Base-by-base conservation (phyloP, 1,284 basidiomycete species). In the Ceratobasidium sp. region DNA sequence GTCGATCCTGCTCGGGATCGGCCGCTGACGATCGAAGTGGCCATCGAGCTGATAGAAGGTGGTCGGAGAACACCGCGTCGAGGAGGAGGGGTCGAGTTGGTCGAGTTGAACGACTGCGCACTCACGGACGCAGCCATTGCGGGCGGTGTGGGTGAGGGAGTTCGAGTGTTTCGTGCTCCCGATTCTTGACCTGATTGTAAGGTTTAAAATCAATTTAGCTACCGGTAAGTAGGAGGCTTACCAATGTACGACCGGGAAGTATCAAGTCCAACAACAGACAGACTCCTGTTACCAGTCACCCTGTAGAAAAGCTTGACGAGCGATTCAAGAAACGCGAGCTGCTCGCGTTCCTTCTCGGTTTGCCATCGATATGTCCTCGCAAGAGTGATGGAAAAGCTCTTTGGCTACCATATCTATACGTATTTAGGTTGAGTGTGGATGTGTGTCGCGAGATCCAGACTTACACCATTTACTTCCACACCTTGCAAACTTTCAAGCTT, bases 291-390 rank as follows among this genome's bases (percentile, higher is more conserved):
- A 43, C 84, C 84, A 18, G 88, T 85, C 39, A 90, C 84, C 36
- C 84, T 82, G 53, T 86, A 85, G 80, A 91, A 95, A n/a, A 94
- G 85, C 71, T 88, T 84, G 72, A 94, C 82, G 43, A 91, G 76
- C 0, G 89, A 84, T 46, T 86, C 84, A 55, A 97, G 80, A 79
- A 97, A 97, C 14, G 82, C 81, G 5, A 83, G 78, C 79, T 96
- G 94, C 75, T 96, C 93, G 16, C 80, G 79, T 41, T 86, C 79
- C 67, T 86, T 86, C 78, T 96, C 94, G 0, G 93, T 92, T 77
- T 90, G 86, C 94, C 94, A 97, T 77, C 84, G 86, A 82, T 97
- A 97, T 21, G 92, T 89, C 79, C 94, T 88, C 16, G 91, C 89
- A 74, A 97, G 86, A 0, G 92, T 92, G 72, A 97, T 85, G 74